Percentiles rank a stretch among this genome's conserved stretches.
These are phyloP conservation scores for Kwoniella europaea DNA, from an alignment of 768 basidiomycete genomes.

Conservation along the genomic window DNA sequence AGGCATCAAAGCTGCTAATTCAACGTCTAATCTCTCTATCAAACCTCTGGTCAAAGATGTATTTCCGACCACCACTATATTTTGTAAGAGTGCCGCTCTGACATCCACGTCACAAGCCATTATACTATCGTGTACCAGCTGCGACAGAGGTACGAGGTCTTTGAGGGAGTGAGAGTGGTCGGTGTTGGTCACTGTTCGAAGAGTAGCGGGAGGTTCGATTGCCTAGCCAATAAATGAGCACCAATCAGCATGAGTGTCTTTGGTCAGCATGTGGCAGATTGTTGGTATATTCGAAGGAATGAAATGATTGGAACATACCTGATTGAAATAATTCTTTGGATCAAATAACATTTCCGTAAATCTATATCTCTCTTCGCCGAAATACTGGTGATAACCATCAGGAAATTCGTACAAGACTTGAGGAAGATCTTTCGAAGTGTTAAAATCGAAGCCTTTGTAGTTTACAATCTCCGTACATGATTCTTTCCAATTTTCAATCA, in stretches of 20 bases:
- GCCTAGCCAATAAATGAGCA: slow-evolving; percentile 32
- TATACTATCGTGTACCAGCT: slow-evolving; percentile 77
- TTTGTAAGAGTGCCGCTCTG: slow-evolving; percentile 84
- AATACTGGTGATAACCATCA: slow-evolving; percentile 83
- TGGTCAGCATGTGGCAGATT: neutral
- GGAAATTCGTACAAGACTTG: slow-evolving; percentile 81
- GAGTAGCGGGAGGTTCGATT: slow-evolving; percentile 47
- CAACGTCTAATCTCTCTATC: slow-evolving; percentile 76
- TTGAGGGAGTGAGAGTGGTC: slow-evolving; percentile 58
- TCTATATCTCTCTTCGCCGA: slow-evolving; percentile 77
- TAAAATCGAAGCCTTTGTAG: slow-evolving; percentile 44
- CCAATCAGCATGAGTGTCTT: neutral
- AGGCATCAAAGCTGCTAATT: slow-evolving; percentile 74
- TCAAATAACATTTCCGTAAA: slow-evolving; percentile 90
- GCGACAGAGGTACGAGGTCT: slow-evolving; percentile 63
- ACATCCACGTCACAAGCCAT: slow-evolving; percentile 88
- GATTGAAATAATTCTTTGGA: slow-evolving; percentile 61
- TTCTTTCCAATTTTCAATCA: slow-evolving; percentile 94
- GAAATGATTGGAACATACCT: slow-evolving; percentile 35
- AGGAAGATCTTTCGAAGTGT: slow-evolving; percentile 39
- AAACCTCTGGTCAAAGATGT: slow-evolving; percentile 86
- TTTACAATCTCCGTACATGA: slow-evolving; percentile 75
- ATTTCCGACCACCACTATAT: slow-evolving; percentile 95
- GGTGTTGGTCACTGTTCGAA: slow-evolving; percentile 49
- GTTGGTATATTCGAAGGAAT: neutral